Base-by-base conservation (phyloP, 306 rosid genomes). In the Echinosophora koreensis region DNA sequence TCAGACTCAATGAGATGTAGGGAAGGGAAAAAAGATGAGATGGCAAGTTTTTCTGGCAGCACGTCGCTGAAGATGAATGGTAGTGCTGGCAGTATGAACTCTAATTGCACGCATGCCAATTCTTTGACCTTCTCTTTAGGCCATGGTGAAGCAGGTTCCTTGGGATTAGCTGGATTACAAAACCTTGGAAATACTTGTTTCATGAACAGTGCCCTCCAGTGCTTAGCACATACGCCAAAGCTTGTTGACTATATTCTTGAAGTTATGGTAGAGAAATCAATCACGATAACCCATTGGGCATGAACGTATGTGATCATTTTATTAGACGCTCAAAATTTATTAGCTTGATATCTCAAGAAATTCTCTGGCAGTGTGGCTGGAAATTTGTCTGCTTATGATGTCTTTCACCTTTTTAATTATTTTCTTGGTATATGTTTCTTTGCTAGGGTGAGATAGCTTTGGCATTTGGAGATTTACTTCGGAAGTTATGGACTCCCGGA, bases 401-500 rank as follows among this genome's bases (percentile, higher is more conserved):
- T 72, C 27, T 44, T 61, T 56, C 42, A 57, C 77, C 15, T 50
- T 42, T 74, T 51, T 63, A 22, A 22, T 84, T 39, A 18, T 37
- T 54, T 78, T 42, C 61, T 50, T 62, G 75, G 34, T 64, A 50
- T 55, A 38, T 60, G 12, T 79, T 79, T 83, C 44, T 84, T 84
- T 84, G 55, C 78, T 65, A 95, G 97, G 99, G 99, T 66, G 97
- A 95, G 86, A 95, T 95, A 87, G 99, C 99, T 76, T 84, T 90
- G 44, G 94, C 97, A 37, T 95, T 95, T 87, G 97, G 99, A 82
- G 99, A 95, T 77, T 81, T 95, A 68, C 80, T 95, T 56, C 86
- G 99, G 84, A 95, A 95, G 79, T 87, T 95, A 86, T 95, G 99
- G 99, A 96, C 96, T 15, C 99, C 99, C 86, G 97, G 99, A 63